phyloP scores from a whole-genome alignment of 2,329 filamentous ascomycete genomes.

The Claviceps digitariae region DNA sequence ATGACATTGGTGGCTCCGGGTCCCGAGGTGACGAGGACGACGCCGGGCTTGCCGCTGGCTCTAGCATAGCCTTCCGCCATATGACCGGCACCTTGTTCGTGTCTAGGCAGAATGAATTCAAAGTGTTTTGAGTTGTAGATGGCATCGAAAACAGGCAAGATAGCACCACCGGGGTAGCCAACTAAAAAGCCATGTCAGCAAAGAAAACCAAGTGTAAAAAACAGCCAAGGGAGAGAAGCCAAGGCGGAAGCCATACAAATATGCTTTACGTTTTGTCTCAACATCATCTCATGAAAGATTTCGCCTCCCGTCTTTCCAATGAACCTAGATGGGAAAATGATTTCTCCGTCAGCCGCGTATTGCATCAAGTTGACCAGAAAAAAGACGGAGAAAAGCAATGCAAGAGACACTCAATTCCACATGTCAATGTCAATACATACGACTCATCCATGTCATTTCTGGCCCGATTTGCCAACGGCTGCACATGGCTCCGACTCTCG shows the following conservation, averaged over 20 bases:
- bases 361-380: too few species aligned
- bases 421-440: conserved; percentile 37
- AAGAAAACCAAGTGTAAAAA: conserved; percentile 4
- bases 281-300: conserved; percentile 99
- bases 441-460: conserved; percentile 63
- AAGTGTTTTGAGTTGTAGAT: conserved; percentile 98
- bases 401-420: too few species aligned
- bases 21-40: conserved; percentile 92
- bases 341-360: neutral
- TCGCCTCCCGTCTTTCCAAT: conserved; percentile 91
- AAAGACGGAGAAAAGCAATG: too few species aligned
- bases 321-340: conserved; percentile 43
- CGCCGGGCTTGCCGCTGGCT: conserved; percentile 84
- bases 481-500: conserved; percentile 44
- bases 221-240: neutral
- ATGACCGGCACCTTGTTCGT: conserved; percentile 96
- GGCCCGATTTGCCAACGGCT: conserved; percentile 50
- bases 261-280: conserved; percentile 81
- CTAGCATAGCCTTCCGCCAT: conserved; percentile 98
- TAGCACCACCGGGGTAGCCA: conserved; percentile 87
- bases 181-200: too few species aligned
- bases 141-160: conserved; percentile 94
- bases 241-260: conserved; percentile 51
- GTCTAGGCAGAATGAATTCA: conserved; percentile 85
- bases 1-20: conserved; percentile 94